phyloP scores from a whole-genome alignment of 2,329 filamentous ascomycete species.

The Ceratocystis cacaofunesta region DNA sequence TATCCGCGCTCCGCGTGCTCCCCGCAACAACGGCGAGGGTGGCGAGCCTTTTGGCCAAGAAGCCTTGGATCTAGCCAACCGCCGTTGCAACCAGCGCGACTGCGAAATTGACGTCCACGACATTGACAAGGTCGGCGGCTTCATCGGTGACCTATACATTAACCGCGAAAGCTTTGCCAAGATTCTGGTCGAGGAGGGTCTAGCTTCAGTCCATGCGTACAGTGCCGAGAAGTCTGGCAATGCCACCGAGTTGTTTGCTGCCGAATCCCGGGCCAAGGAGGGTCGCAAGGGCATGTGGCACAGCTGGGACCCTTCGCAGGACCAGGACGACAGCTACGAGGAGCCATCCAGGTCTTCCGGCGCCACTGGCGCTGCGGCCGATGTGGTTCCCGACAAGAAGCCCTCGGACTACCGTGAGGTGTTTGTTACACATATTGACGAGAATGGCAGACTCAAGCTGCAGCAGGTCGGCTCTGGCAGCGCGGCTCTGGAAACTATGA shows the following conservation, averaged over 20 bases:
- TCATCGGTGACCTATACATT: slow-evolving; percentile 88
- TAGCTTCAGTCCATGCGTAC: slow-evolving; percentile 84
- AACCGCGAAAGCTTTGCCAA: slow-evolving; percentile 95
- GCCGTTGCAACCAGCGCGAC: slow-evolving; percentile 80
- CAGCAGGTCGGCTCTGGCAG: slow-evolving; percentile 84
- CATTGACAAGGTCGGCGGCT: slow-evolving; percentile 90
- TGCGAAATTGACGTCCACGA: slow-evolving; percentile 92
- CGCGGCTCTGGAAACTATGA: slow-evolving; percentile 68
- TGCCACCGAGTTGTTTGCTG: slow-evolving; percentile 69
- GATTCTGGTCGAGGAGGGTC: slow-evolving; percentile 79
- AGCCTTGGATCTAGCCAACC: slow-evolving; percentile 80
- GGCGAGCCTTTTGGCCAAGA: slow-evolving; percentile 92
- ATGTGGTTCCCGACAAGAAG: slow-evolving; percentile 48
- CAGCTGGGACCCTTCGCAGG: slow-evolving; percentile 82
- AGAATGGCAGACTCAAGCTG: slow-evolving; percentile 69
- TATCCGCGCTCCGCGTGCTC: slow-evolving; percentile 78
- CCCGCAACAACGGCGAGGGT: slow-evolving; percentile 57
- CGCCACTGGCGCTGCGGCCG: slow-evolving; percentile 36
- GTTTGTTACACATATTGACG: slow-evolving; percentile 77
- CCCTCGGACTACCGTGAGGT: slow-evolving; percentile 79
- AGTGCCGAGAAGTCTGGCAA: slow-evolving; percentile 93
- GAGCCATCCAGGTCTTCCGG: slow-evolving; percentile 35
- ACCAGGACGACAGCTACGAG: slow-evolving; percentile 47
- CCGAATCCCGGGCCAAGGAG: slow-evolving; percentile 81
- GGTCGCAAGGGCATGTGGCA: slow-evolving; percentile 79